These are phyloP conservation scores for Colletotrichum tofieldiae DNA, from an alignment of 2,329 filamentous ascomycete genomes.

Conservation along the genomic window DNA sequence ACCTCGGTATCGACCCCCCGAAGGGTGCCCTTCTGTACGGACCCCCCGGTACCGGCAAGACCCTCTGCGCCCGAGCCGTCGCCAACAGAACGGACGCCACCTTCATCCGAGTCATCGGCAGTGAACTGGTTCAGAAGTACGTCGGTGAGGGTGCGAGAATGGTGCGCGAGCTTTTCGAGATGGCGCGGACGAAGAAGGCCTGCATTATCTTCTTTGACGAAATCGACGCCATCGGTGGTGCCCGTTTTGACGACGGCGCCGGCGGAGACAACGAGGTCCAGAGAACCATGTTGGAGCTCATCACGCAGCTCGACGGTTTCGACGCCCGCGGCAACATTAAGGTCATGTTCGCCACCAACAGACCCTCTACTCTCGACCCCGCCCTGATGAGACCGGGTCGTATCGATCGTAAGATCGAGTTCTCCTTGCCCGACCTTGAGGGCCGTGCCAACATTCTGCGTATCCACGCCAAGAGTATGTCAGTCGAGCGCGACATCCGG, in stretches of 20 bases:
- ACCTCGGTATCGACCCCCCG: constrained; percentile 97
- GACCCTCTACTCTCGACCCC: constrained; percentile 95
- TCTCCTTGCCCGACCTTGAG: constrained; percentile 96
- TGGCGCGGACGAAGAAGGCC: constrained; percentile 99
- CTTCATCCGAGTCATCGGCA: constrained; percentile 98
- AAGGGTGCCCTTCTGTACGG: constrained; percentile 98
- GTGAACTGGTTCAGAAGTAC: constrained; percentile 98
- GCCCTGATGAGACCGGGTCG: constrained; percentile 96
- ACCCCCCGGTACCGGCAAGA: constrained; percentile 98
- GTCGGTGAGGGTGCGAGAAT: constrained; percentile 98
- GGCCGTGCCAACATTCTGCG: constrained; percentile 97
- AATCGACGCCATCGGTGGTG: constrained; percentile 95
- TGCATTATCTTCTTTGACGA: constrained; percentile 99
- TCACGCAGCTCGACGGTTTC: constrained; percentile 97
- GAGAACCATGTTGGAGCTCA: constrained; percentile 97
- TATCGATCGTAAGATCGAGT: constrained; percentile 99
- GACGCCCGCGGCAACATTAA: constrained; percentile 98
- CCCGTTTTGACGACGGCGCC: constrained; percentile 95
- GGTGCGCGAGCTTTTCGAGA: constrained; percentile 99
- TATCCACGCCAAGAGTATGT: constrained; percentile 99
- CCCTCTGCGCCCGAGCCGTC: constrained; percentile 95
- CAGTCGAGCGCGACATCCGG: constrained; percentile 96
- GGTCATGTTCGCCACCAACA: constrained; percentile 99
- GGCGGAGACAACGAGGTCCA: constrained; percentile 98
- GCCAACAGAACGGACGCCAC: constrained; percentile 98